Evolutionary conservation across 2,329 filamentous ascomycete species (phyloP).

Genomic region (Metarhizium album): DNA sequence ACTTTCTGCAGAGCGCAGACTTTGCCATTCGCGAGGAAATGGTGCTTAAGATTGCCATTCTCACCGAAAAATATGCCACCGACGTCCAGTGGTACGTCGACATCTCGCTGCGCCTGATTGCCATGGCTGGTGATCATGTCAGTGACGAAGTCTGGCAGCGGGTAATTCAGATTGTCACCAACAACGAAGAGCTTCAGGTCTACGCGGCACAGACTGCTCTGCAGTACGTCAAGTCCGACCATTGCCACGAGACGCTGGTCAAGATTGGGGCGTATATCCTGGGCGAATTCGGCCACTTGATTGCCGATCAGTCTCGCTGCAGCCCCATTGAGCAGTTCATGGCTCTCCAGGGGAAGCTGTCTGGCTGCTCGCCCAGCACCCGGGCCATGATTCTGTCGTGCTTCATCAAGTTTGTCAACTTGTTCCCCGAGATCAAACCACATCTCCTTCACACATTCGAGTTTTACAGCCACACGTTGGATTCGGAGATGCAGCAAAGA

Average conservation of each 20-base stretch:
- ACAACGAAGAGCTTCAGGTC: conserved; percentile 95
- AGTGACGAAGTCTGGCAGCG: conserved; percentile 99
- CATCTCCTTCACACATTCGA: conserved; percentile 86
- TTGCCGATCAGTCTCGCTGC: conserved; percentile 83
- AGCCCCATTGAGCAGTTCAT: conserved; percentile 97
- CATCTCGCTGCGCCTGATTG: conserved; percentile 85
- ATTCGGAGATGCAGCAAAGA: conserved; percentile 90
- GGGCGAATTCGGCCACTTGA: conserved; percentile 92
- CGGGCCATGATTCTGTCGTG: conserved; percentile 89
- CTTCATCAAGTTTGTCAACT: conserved; percentile 95
- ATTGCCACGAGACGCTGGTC: conserved; percentile 92
- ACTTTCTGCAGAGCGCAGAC: conserved; percentile 91
- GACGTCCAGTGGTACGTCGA: conserved; percentile 99
- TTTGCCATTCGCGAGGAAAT: conserved; percentile 98
- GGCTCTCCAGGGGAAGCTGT: conserved; percentile 81
- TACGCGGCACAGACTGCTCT: conserved; percentile 92
- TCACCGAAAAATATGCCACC: conserved; percentile 97
- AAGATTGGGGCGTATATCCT: conserved; percentile 96
- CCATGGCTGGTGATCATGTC: conserved; percentile 95
- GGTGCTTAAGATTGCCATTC: conserved; percentile 96
- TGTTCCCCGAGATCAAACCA: conserved; percentile 97
- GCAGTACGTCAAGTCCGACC: conserved; percentile 82
- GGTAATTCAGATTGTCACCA: conserved; percentile 97
- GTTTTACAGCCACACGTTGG: conserved; percentile 85
- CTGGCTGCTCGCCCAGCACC: conserved; percentile 78